A percentile compares a stretch with the other conserved stretches of the same genome.
phyloP scores from a whole-genome alignment of 192 early-diverging fungal genomes.

The Coemansia brasiliensis region DNA sequence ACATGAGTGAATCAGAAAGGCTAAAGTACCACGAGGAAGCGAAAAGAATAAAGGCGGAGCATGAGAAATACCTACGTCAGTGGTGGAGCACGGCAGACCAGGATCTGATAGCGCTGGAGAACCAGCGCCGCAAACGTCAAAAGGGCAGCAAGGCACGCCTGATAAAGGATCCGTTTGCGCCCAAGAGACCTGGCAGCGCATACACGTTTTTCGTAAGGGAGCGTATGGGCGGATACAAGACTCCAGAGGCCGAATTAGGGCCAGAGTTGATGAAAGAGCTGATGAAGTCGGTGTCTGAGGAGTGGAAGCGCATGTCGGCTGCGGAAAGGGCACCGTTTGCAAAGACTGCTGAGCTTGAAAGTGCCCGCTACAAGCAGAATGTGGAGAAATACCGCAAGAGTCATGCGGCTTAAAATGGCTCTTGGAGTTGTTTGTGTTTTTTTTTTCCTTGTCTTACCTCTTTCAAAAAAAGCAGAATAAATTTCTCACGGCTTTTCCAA shows the following conservation, averaged over 20 bases:
- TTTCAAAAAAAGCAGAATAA: background rate
- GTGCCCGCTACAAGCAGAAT: constrained; percentile 21
- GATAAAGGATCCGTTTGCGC: constrained; percentile 40
- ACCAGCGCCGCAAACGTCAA: constrained; percentile 30
- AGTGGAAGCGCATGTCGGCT: constrained; percentile 41
- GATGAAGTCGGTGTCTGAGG: background rate
- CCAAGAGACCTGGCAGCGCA: constrained; percentile 27
- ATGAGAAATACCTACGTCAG: constrained; percentile 18
- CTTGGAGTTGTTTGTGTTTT: background rate
- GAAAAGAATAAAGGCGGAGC: constrained; percentile 4
- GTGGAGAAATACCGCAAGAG: constrained; percentile 22
- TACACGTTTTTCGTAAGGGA: constrained; percentile 15
- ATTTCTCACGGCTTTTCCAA: constrained; percentile 4
- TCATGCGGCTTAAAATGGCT: background rate
- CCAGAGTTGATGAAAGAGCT: background rate
- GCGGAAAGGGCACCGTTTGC: constrained; percentile 32
- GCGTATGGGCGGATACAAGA: background rate
- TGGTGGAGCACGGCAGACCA: constrained; percentile 43
- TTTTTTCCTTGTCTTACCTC: background rate
- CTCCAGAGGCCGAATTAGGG: background rate
- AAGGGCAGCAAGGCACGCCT: constrained; percentile 9
- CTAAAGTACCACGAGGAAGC: constrained; percentile 3
- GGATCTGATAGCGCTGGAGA: constrained; percentile 35
- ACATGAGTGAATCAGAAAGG: constrained; percentile 19
- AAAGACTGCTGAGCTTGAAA: constrained; percentile 7